A percentile compares a stretch with the other conserved stretches of the same genome.
Evolutionary conservation across 78 protist species (phyloP).

Genomic region (Monosiga brevicollis): DNA sequence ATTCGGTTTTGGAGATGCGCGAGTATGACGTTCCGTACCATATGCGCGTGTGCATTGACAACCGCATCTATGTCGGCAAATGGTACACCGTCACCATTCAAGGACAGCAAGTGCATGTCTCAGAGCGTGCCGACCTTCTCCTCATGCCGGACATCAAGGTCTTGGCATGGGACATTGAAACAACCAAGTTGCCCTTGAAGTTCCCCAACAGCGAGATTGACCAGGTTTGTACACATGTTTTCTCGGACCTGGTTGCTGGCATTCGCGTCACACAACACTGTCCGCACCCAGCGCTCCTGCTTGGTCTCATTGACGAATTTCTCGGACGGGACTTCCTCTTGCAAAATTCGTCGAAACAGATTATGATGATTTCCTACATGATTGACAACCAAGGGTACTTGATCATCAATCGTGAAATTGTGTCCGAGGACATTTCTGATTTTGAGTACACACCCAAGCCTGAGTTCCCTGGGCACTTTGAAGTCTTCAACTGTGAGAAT

Average conservation of each 20-base stretch:
- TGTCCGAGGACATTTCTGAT: constrained; percentile 79
- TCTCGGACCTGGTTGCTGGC: too few species aligned
- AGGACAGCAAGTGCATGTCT: neutral
- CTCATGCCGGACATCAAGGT: constrained; percentile 75
- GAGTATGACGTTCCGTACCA: constrained; percentile 96
- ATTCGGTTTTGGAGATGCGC: constrained; percentile 58
- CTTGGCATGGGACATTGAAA: constrained; percentile 98
- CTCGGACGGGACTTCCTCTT: too few species aligned
- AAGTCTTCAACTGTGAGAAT: constrained; percentile 72
- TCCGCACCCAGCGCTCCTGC: too few species aligned
- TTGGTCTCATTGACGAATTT: too few species aligned
- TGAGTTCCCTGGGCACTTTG: constrained; percentile 85
- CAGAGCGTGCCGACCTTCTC: constrained; percentile 11
- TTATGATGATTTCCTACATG: constrained; percentile 99
- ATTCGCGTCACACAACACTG: too few species aligned
- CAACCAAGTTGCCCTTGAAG: constrained; percentile 87
- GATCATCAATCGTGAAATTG: constrained; percentile 90
- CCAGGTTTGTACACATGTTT: neutral
- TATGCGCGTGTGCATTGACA: constrained; percentile 86
- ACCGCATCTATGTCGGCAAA: constrained; percentile 30
- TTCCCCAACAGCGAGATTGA: constrained; percentile 86
- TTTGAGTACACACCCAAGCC: constrained; percentile 94
- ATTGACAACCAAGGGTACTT: constrained; percentile 82
- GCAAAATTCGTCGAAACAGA: too few species aligned
- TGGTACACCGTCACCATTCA: constrained; percentile 39